A percentile compares a stretch with the other conserved stretches of the same genome.
Conservation (phyloP, 1,284 basidiomycete genomes). For the Cystobasidiaceae sp. region DNA sequence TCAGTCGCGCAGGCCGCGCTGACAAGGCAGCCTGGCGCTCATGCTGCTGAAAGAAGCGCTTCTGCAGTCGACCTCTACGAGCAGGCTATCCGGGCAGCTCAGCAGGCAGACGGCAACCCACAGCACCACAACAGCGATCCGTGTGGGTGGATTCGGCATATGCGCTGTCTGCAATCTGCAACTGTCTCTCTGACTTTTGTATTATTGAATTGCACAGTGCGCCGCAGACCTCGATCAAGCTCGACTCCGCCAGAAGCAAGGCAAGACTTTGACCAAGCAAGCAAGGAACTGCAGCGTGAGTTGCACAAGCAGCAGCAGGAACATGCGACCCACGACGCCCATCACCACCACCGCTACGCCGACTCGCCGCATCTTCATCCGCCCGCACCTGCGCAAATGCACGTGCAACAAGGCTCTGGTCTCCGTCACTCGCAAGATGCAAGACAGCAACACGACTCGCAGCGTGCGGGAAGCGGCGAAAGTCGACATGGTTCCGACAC, state of each 20-base stretch:
- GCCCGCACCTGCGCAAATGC: not conserved
- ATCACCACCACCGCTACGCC: not conserved
- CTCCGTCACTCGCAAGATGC: not conserved
- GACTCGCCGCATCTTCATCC: slow-evolving; percentile 9
- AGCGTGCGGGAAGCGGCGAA: not conserved
- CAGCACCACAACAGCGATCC: slow-evolving; percentile 14
- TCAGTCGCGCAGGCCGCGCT: too few species aligned
- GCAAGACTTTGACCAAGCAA: too few species aligned
- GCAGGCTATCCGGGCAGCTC: slow-evolving; percentile 3
- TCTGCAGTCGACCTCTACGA: slow-evolving; percentile 21
- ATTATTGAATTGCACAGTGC: not conserved
- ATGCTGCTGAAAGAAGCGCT: slow-evolving; percentile 20
- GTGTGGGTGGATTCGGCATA: not conserved
- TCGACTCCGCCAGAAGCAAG: slow-evolving; percentile 21
- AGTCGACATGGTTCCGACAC: slow-evolving; percentile 6
- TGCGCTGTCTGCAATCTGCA: not conserved
- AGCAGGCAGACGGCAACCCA: not conserved
- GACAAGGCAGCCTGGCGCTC: too few species aligned
- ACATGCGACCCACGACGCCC: not conserved
- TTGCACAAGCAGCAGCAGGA: not conserved
- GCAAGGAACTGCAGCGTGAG: not conserved
- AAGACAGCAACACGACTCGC: not conserved
- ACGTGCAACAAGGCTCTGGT: not conserved
- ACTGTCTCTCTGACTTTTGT: not conserved
- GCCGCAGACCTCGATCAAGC: slow-evolving; percentile 5